Percentiles rank a stretch among this genome's conserved stretches.
Conservation (phyloP, 2,329 filamentous ascomycete species). For the Cercospora beticola region DNA sequence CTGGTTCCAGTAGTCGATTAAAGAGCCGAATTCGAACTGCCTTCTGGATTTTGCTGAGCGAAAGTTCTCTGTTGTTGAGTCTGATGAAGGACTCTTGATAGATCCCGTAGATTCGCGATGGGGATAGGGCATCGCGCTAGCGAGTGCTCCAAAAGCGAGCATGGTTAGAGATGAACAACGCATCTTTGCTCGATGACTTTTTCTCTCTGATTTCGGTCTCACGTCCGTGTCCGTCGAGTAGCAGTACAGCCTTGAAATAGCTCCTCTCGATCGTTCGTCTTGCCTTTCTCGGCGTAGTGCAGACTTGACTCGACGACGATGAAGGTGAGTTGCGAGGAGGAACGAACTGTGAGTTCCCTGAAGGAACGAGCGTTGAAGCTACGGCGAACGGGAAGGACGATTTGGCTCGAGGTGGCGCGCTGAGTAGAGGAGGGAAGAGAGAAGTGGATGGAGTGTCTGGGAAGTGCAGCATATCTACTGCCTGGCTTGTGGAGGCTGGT, state of each 20-base stretch:
- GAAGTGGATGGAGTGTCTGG: constrained; percentile 3
- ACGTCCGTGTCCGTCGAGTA: not conserved
- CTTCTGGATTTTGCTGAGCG: not conserved
- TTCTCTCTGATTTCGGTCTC: not conserved
- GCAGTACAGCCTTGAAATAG: not conserved
- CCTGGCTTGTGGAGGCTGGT: not conserved
- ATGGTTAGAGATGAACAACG: constrained; percentile 6
- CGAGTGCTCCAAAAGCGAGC: constrained; percentile 5
- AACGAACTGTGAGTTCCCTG: not conserved
- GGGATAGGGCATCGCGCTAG: constrained; percentile 1
- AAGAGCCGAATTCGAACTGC: not conserved
- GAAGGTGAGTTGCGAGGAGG: not conserved
- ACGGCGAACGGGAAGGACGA: not conserved
- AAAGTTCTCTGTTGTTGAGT: not conserved
- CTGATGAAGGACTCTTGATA: not conserved
- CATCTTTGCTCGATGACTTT: not conserved
- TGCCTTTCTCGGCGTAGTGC: not conserved
- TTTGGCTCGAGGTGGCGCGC: not conserved
- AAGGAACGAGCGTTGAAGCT: constrained; percentile 3
- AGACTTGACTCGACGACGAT: not conserved
- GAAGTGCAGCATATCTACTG: not conserved
- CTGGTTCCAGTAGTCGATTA: constrained; percentile 6
- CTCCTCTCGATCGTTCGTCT: not conserved
- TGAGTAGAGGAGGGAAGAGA: not conserved
- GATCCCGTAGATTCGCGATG: not conserved